Evolutionary conservation across 148 eudicot species (phyloP).

Genomic region (Simmondsia chinensis): DNA sequence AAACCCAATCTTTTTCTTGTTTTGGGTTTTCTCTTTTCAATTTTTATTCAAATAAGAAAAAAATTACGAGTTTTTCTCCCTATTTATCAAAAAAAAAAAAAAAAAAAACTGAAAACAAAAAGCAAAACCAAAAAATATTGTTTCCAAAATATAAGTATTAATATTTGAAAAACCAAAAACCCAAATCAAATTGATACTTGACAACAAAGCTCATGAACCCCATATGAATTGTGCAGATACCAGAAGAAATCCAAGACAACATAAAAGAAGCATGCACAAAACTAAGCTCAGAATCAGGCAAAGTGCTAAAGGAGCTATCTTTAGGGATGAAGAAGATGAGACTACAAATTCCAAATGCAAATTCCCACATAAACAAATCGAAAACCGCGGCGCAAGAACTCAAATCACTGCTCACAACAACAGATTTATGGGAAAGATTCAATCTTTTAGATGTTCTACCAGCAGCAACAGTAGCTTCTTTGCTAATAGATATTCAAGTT

Average conservation of each 20-base stretch:
- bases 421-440: slow-evolving; percentile 11
- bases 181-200: no score
- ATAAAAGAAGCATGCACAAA: slow-evolving; percentile 19
- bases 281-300: slow-evolving; percentile 24
- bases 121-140: slow-evolving; percentile 19
- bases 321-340: slow-evolving; percentile 21
- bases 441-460: slow-evolving; percentile 36
- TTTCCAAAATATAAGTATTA: slow-evolving; percentile 17
- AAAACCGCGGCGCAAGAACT: slow-evolving; percentile 23
- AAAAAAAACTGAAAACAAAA: slow-evolving; percentile 12
- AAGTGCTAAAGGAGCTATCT: slow-evolving; percentile 20
- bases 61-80: no score
- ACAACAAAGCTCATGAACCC: slow-evolving; percentile 2
- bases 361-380: slow-evolving; percentile 15
- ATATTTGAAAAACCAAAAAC: slow-evolving; percentile 14
- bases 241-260: slow-evolving; percentile 8
- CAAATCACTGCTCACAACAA: slow-evolving; percentile 13
- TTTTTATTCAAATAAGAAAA: no score
- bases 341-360: slow-evolving; percentile 1
- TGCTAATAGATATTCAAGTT: slow-evolving; percentile 37
- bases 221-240: slow-evolving; percentile 3
- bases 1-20: no score
- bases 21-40: not conserved
- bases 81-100: not conserved
- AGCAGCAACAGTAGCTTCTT: slow-evolving; percentile 39